phyloP scores from a whole-genome alignment of 2,329 filamentous ascomycete genomes.

The Fusarium newnesense region DNA sequence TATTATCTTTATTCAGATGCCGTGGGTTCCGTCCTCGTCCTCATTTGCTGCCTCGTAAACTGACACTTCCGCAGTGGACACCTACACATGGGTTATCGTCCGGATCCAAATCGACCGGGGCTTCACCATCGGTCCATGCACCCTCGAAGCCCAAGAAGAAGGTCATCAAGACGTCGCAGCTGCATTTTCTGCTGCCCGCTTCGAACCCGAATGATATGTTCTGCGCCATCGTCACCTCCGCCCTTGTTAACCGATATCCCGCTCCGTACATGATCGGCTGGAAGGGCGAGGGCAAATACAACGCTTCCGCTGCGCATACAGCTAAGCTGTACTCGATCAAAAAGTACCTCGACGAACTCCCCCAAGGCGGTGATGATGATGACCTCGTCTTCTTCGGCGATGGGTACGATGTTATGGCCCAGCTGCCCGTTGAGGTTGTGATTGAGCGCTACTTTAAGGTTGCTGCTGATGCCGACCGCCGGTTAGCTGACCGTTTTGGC shows the following conservation, averaged over 20 bases:
- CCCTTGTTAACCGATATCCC: conserved; percentile 51
- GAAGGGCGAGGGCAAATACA: conserved; percentile 46
- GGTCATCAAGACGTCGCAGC: conserved; percentile 42
- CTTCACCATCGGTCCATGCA: conserved; percentile 7
- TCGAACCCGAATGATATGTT: conserved; percentile 50
- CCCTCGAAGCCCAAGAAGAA: conserved; percentile 1
- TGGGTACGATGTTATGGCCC: conserved; percentile 72
- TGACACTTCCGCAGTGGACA: conserved; percentile 22
- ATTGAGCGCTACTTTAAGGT: conserved; percentile 70
- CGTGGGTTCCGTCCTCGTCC: neutral
- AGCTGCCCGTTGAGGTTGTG: conserved; percentile 71
- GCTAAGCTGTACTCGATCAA: conserved; percentile 44
- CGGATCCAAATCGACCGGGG: conserved; percentile 14
- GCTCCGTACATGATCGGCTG: conserved; percentile 53
- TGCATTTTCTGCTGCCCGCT: conserved; percentile 54
- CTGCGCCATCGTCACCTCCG: conserved; percentile 53
- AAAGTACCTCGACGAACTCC: conserved; percentile 54
- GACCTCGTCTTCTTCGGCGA: conserved; percentile 74
- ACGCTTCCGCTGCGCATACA: conserved; percentile 22
- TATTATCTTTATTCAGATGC: conserved; percentile 21
- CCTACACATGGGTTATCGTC: conserved; percentile 12
- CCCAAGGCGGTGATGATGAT: conserved; percentile 51
- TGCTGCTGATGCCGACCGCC: conserved; percentile 62
- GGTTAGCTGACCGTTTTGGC: conserved; percentile 62
- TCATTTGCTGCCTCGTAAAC: conserved; percentile 6